Percentiles rank a stretch among this genome's conserved stretches.
phyloP scores from a whole-genome alignment of 2,329 filamentous ascomycete species.

The Aspergillus sp. region DNA sequence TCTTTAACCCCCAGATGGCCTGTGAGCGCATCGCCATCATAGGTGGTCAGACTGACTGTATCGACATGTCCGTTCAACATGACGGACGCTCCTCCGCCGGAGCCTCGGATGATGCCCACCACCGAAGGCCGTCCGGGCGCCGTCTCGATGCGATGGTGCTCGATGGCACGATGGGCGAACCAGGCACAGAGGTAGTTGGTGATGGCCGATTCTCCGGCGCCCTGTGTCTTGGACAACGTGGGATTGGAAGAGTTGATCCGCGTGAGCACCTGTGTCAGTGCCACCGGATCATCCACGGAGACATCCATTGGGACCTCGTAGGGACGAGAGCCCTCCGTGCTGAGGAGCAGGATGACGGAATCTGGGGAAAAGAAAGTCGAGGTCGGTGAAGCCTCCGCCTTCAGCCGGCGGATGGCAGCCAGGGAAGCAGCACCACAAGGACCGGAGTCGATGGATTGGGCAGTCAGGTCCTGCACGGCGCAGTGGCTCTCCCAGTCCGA shows the following conservation, averaged over 20 bases:
- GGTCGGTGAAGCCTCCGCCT: slow-evolving; percentile 28
- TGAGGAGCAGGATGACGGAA: slow-evolving; percentile 66
- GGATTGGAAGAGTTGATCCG: slow-evolving; percentile 55
- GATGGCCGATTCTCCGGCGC: slow-evolving; percentile 51
- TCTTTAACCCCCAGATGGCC: slow-evolving; percentile 39
- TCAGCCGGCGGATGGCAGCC: slow-evolving; percentile 56
- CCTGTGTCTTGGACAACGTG: slow-evolving; percentile 43
- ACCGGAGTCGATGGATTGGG: slow-evolving; percentile 53
- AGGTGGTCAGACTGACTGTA: slow-evolving; percentile 53
- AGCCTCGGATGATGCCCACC: slow-evolving; percentile 51
- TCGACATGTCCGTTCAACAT: slow-evolving; percentile 59
- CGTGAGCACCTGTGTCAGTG: slow-evolving; percentile 49
- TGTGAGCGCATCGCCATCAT: slow-evolving; percentile 50
- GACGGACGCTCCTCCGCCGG: slow-evolving; percentile 50
- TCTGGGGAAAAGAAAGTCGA: slow-evolving; percentile 42
- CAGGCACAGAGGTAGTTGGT: slow-evolving; percentile 53
- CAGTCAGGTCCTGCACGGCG: slow-evolving; percentile 57
- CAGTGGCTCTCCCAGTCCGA: slow-evolving; percentile 64
- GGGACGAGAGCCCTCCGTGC: slow-evolving; percentile 63
- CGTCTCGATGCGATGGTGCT: slow-evolving; percentile 53
- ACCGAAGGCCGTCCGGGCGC: slow-evolving; percentile 53
- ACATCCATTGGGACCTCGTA: slow-evolving; percentile 52
- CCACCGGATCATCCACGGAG: slow-evolving; percentile 44
- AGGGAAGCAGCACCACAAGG: slow-evolving; percentile 64
- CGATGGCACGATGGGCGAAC: slow-evolving; percentile 55